Percentiles rank a stretch among this genome's conserved stretches.
These are phyloP conservation scores for Alternaria solani DNA, from an alignment of 2,329 filamentous ascomycete genomes.

Conservation along the genomic window DNA sequence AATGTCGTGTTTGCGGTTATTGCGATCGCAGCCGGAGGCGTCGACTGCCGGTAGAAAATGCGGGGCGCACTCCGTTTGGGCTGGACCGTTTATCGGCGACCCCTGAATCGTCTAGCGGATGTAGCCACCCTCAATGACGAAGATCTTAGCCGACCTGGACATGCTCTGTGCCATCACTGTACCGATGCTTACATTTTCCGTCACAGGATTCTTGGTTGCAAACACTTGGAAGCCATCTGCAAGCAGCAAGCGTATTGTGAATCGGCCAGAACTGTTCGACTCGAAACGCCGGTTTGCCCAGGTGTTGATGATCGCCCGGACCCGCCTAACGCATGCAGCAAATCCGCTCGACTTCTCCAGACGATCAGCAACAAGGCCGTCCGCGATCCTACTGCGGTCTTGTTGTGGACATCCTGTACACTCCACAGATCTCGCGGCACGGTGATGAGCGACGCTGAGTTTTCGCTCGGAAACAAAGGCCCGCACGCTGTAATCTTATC, in stretches of 20 bases:
- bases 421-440: not conserved
- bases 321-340: not conserved
- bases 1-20: not conserved
- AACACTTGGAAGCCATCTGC: not conserved
- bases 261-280: not conserved
- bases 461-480: not conserved
- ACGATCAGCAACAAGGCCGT: constrained; percentile 1
- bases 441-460: not conserved
- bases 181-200: not conserved
- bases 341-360: not conserved
- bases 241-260: not conserved
- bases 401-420: not conserved
- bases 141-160: not conserved
- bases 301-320: not conserved
- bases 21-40: not conserved
- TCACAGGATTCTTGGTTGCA: not conserved
- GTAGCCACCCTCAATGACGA: not conserved
- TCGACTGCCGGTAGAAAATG: not conserved
- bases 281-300: not conserved
- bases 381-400: not conserved
- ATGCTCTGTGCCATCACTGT: not conserved
- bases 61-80: not conserved
- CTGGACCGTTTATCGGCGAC: not conserved
- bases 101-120: not conserved
- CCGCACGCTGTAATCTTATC: not conserved